phyloP scores from a whole-genome alignment of 148 eudicot species.

The Vaccinium macrocarpon region DNA sequence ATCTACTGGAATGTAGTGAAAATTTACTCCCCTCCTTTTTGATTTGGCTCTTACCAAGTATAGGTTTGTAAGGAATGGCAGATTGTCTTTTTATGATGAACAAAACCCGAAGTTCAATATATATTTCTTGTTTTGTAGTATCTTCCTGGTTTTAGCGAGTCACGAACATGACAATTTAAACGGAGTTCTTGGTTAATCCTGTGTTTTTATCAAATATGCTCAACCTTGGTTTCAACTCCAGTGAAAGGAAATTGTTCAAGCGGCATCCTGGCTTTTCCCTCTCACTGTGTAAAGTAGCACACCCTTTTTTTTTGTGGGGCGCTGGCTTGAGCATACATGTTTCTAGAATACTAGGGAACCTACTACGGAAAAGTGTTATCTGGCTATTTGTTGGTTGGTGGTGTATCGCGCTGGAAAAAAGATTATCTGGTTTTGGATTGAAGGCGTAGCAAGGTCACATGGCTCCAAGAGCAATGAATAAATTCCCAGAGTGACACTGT shows the following conservation, averaged over 20 bases:
- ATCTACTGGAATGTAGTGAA: neutral
- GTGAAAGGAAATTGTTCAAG: neutral
- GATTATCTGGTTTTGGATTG: too few species aligned
- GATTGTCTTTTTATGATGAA: neutral
- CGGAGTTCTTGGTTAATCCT: neutral
- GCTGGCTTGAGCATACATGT: neutral
- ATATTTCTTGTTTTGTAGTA: neutral
- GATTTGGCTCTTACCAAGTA: neutral
- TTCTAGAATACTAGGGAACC: neutral
- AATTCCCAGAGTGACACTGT: neutral
- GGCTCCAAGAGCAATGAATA: neutral
- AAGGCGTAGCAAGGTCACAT: neutral
- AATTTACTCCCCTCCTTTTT: neutral
- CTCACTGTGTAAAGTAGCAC: neutral
- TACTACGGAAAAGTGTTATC: neutral
- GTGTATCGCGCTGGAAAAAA: neutral
- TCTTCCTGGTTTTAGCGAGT: neutral
- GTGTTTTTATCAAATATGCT: neutral
- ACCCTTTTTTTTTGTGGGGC: neutral
- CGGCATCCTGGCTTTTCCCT: neutral
- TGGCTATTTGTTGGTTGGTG: neutral
- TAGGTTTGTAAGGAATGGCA: neutral
- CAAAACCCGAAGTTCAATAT: neutral
- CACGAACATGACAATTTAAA: neutral
- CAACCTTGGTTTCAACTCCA: neutral